Evolutionary conservation across 1,284 basidiomycete species (phyloP).

Genomic region (Phellopilus nigrolimitatus): DNA sequence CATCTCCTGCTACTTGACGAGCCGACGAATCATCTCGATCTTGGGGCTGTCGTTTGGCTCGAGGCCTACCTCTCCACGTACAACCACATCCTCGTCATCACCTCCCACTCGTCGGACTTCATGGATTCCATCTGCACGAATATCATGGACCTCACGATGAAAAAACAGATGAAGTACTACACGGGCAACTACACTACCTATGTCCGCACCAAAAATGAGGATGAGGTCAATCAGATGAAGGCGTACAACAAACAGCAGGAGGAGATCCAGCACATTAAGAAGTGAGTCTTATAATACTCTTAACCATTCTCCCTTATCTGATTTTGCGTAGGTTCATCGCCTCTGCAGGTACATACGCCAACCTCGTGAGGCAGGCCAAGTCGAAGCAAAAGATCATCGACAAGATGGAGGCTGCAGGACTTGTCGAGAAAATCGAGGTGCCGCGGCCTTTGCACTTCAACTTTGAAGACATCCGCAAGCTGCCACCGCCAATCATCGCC

Average conservation of each 20-base stretch:
- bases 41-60: constrained; percentile 67
- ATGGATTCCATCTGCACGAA: constrained; percentile 65
- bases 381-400: constrained; percentile 71
- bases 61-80: constrained; percentile 65
- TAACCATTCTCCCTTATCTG: not conserved
- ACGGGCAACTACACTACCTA: constrained; percentile 67
- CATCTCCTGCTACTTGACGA: constrained; percentile 70
- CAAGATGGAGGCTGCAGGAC: constrained; percentile 70
- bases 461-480: constrained; percentile 60
- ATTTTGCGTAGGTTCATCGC: constrained; percentile 45
- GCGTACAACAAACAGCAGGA: constrained; percentile 68
- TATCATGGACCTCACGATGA: constrained; percentile 58
- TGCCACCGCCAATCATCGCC: constrained; percentile 64
- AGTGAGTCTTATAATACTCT: constrained; percentile 28
- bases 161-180: constrained; percentile 50
- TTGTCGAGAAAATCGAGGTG: constrained; percentile 50
- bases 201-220: constrained; percentile 61
- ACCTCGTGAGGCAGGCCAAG: constrained; percentile 69
- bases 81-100: constrained; percentile 60
- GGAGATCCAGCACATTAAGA: constrained; percentile 64
- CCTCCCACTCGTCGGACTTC: constrained; percentile 63
- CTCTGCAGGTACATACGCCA: constrained; percentile 65
- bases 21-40: constrained; percentile 48
- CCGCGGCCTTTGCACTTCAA: constrained; percentile 52
- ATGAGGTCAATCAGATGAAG: constrained; percentile 71